Evolutionary conservation across 2,329 filamentous ascomycete genomes (phyloP).

Genomic region (Ramularia endophylla): DNA sequence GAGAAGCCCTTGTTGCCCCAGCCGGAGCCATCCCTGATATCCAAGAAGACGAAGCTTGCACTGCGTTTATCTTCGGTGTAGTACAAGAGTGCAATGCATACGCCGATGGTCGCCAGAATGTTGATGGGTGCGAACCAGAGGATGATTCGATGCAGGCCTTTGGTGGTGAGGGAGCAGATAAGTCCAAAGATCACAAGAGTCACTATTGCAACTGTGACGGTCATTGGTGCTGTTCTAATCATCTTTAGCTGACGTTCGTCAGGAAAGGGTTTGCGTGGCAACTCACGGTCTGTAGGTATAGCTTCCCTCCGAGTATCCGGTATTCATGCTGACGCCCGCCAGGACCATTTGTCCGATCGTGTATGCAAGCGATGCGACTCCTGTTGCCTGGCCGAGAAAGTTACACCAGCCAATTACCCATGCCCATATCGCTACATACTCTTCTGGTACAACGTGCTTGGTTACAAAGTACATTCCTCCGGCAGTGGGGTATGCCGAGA

Average conservation of each 20-base stretch:
- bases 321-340: conserved; percentile 57
- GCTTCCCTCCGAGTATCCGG: conserved; percentile 42
- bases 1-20: conserved; percentile 58
- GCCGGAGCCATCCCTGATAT: conserved; percentile 57
- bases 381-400: conserved; percentile 57
- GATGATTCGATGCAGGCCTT: conserved; percentile 53
- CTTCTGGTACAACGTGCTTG: conserved; percentile 56
- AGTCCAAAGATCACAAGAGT: conserved; percentile 51
- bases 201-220: conserved; percentile 52
- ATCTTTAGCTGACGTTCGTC: conserved; percentile 7
- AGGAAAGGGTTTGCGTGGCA: not conserved
- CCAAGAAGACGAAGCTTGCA: conserved; percentile 55
- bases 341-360: conserved; percentile 60
- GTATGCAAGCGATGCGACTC: conserved; percentile 57
- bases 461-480: conserved; percentile 65
- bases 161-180: conserved; percentile 59
- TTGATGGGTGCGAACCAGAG: conserved; percentile 63
- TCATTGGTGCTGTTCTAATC: conserved; percentile 51
- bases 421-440: conserved; percentile 57
- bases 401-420: conserved; percentile 66
- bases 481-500: conserved; percentile 61
- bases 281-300: conserved; percentile 55
- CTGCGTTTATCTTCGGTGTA: conserved; percentile 55
- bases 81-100: conserved; percentile 54
- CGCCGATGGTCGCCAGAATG: conserved; percentile 54